A percentile compares a stretch with the other conserved stretches of the same genome.
Evolutionary conservation across 2,329 filamentous ascomycete genomes (phyloP).

Genomic region (Dactylellina sp.): DNA sequence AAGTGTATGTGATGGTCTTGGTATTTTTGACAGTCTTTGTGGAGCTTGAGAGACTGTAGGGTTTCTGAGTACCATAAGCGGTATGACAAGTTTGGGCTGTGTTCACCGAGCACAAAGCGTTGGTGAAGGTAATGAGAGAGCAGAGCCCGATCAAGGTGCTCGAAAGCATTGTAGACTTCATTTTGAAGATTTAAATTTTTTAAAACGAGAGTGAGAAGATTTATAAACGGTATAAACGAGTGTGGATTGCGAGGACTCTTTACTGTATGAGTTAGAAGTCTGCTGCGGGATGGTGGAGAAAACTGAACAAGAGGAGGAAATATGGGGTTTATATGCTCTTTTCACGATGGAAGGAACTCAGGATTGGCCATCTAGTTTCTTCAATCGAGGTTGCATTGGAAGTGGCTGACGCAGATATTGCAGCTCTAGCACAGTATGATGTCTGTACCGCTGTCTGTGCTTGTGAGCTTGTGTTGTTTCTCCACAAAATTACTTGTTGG

Average conservation of each 20-base stretch:
- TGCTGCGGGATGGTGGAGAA: neutral
- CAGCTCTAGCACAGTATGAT: neutral
- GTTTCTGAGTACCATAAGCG: neutral
- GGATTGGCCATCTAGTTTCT: neutral
- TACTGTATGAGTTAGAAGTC: neutral
- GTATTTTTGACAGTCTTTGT: neutral
- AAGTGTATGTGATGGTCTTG: neutral
- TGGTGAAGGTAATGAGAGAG: neutral
- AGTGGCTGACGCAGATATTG: constrained; percentile 6
- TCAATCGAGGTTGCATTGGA: neutral
- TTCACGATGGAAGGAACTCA: neutral
- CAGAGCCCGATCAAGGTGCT: neutral
- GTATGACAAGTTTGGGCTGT: constrained; percentile 8
- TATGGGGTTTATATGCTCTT: constrained; percentile 16
- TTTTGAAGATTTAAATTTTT: constrained; percentile 1
- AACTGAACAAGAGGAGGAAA: neutral
- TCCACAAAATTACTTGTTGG: constrained; percentile 5
- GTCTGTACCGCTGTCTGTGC: neutral
- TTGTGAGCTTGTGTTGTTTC: neutral
- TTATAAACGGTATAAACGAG: constrained; percentile 5
- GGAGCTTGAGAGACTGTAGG: neutral
- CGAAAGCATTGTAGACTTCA: constrained; percentile 20
- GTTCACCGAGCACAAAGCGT: neutral
- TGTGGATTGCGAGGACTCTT: constrained; percentile 6
- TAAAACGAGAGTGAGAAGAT: neutral